Evolutionary conservation across 2,329 filamentous ascomycete species (phyloP).

Genomic region (Colletotrichum kahawae): DNA sequence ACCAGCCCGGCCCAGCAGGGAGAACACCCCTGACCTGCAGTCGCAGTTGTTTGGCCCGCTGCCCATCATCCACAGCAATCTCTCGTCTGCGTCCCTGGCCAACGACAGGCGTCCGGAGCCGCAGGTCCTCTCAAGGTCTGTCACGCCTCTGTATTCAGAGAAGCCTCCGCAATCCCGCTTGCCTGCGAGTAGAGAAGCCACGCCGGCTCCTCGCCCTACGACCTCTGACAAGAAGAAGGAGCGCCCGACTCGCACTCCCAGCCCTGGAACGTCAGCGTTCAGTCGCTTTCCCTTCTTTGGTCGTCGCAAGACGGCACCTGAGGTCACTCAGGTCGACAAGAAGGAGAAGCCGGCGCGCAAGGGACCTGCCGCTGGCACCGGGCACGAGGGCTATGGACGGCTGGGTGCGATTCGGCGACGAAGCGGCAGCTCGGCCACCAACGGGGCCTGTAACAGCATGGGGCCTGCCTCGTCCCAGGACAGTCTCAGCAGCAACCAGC

Average conservation of each 20-base stretch:
- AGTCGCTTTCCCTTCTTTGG: slow-evolving; percentile 81
- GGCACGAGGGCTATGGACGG: slow-evolving; percentile 84
- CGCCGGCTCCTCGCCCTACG: slow-evolving; percentile 31
- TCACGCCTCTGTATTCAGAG: slow-evolving; percentile 36
- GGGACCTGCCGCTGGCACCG: slow-evolving; percentile 89
- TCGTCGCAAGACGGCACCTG: slow-evolving; percentile 68
- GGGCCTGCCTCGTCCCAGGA: slow-evolving; percentile 56
- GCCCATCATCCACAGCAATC: slow-evolving; percentile 67
- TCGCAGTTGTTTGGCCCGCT: slow-evolving; percentile 56
- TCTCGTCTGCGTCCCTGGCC: slow-evolving; percentile 53
- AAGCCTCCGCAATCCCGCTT: slow-evolving; percentile 29
- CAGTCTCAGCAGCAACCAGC: slow-evolving; percentile 47
- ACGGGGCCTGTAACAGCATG: slow-evolving; percentile 47
- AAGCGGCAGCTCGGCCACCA: slow-evolving; percentile 63
- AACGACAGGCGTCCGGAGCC: slow-evolving; percentile 50
- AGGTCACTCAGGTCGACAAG: slow-evolving; percentile 54
- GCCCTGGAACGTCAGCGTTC: slow-evolving; percentile 62
- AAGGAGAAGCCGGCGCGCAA: slow-evolving; percentile 67
- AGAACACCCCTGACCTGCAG: slow-evolving; percentile 68
- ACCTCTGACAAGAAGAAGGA: slow-evolving; percentile 28
- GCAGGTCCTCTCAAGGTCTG: slow-evolving; percentile 34
- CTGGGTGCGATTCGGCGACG: slow-evolving; percentile 66
- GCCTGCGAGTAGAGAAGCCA: slow-evolving; percentile 38
- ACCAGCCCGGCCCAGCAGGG: slow-evolving; percentile 69
- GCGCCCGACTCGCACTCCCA: slow-evolving; percentile 50